phyloP scores from a whole-genome alignment of 371 early-diverging fungal genomes.

The Thermomucor indicae-seudaticae region DNA sequence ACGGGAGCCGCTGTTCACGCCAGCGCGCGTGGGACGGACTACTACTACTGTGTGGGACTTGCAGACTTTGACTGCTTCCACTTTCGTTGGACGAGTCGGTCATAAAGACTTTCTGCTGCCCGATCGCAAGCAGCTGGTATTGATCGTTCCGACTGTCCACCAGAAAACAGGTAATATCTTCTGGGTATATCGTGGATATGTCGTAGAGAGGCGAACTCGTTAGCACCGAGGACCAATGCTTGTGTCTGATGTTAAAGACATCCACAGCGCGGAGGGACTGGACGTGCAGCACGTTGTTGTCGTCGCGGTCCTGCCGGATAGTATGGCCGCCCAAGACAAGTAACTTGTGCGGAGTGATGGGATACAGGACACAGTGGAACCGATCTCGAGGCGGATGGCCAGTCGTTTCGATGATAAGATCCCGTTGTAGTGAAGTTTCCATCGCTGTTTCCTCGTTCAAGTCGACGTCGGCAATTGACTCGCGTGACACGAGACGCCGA shows the following conservation, averaged over 20 bases:
- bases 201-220: conserved; percentile 2
- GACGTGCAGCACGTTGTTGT: conserved; percentile 14
- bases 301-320: conserved; percentile 17
- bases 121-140: conserved; percentile 1
- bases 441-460: background rate
- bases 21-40: too few relatives aligned
- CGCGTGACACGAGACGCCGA: background rate
- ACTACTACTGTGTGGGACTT: background rate
- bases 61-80: background rate
- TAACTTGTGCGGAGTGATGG: conserved; percentile 10
- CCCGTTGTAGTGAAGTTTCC: background rate
- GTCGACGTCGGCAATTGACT: background rate
- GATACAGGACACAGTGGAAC: conserved; percentile 11
- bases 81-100: conserved; percentile 4
- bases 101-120: conserved; percentile 8
- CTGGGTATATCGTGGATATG: conserved; percentile 4
- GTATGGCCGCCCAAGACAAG: conserved; percentile 25
- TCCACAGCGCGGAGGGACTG: conserved; percentile 14
- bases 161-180: conserved; percentile 6
- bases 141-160: background rate
- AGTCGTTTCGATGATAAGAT: conserved; percentile 17
- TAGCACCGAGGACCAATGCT: conserved; percentile 11
- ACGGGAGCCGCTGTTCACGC: background rate
- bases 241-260: conserved; percentile 12
- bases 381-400: conserved; percentile 20